These are phyloP conservation scores for Xylaria castorea DNA, from an alignment of 495 filamentous ascomycete genomes.

Conservation along the genomic window DNA sequence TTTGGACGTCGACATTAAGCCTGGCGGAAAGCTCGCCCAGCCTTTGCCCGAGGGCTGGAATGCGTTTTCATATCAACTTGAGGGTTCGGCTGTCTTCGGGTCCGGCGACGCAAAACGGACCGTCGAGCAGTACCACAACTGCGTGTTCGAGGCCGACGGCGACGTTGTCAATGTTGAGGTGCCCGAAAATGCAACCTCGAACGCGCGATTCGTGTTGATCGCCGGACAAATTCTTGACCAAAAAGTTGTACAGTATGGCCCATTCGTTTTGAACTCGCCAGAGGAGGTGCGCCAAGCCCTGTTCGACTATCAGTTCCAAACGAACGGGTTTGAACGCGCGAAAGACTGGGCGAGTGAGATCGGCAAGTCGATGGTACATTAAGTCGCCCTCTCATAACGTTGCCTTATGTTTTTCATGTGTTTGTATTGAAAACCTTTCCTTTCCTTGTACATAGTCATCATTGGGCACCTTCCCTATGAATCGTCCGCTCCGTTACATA, in stretches of 20 bases:
- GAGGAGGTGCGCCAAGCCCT: slow-evolving; percentile 92
- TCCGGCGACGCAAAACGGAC: slow-evolving; percentile 60
- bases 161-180: slow-evolving; percentile 76
- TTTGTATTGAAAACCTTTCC: background rate
- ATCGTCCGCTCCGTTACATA: background rate
- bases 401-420: background rate
- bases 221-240: slow-evolving; percentile 90
- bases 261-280: slow-evolving; percentile 84
- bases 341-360: slow-evolving; percentile 90
- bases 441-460: slow-evolving; percentile 16
- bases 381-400: slow-evolving; percentile 14
- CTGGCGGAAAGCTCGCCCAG: slow-evolving; percentile 78
- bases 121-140: slow-evolving; percentile 81
- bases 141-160: slow-evolving; percentile 84
- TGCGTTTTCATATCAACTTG: slow-evolving; percentile 83
- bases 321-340: slow-evolving; percentile 91
- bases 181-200: slow-evolving; percentile 68
- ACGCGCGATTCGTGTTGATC: slow-evolving; percentile 76
- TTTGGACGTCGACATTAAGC: slow-evolving; percentile 81
- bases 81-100: slow-evolving; percentile 73
- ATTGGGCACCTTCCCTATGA: background rate
- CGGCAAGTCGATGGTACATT: slow-evolving; percentile 69
- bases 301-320: slow-evolving; percentile 80
- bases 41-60: slow-evolving; percentile 84
- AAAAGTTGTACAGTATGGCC: slow-evolving; percentile 93